phyloP scores from a whole-genome alignment of 192 early-diverging fungal species.

The Entomortierella parvispora region DNA sequence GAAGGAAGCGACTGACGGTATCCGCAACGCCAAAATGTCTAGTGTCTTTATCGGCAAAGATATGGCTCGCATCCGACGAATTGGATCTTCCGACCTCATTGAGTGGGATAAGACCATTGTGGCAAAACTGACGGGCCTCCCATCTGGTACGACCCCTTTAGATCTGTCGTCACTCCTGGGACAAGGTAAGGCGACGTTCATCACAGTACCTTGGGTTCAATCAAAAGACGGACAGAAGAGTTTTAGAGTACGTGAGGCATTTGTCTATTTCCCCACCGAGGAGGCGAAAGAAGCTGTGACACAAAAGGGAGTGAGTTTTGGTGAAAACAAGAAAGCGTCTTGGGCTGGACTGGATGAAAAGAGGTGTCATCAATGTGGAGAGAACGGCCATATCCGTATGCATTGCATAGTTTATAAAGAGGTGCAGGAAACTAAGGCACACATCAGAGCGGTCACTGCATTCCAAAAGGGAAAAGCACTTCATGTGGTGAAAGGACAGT shows the following conservation, averaged over 20 bases:
- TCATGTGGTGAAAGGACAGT: background rate
- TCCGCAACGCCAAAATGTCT: background rate
- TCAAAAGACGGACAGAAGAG: background rate
- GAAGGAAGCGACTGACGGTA: background rate
- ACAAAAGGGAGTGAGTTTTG: background rate
- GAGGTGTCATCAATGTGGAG: constrained; percentile 1
- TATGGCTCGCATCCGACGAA: background rate
- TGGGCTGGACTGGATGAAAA: constrained; percentile 6
- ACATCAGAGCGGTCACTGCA: constrained; percentile 12
- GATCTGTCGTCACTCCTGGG: constrained; percentile 1
- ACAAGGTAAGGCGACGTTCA: background rate
- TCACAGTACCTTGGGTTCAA: background rate
- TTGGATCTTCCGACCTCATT: background rate
- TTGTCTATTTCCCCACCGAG: constrained; percentile 4
- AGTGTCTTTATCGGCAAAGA: background rate
- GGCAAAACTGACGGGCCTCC: constrained; percentile 1
- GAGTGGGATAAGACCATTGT: background rate
- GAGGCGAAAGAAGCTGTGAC: background rate
- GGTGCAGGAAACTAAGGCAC: background rate
- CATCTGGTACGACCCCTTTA: background rate
- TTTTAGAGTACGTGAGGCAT: background rate
- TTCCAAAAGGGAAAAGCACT: constrained; percentile 8
- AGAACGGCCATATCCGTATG: background rate
- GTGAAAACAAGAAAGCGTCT: background rate
- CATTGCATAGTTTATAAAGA: constrained; percentile 4